These are phyloP conservation scores for Triticum urartu DNA, from an alignment of 176 grass and related monocot species.

Conservation along the genomic window DNA sequence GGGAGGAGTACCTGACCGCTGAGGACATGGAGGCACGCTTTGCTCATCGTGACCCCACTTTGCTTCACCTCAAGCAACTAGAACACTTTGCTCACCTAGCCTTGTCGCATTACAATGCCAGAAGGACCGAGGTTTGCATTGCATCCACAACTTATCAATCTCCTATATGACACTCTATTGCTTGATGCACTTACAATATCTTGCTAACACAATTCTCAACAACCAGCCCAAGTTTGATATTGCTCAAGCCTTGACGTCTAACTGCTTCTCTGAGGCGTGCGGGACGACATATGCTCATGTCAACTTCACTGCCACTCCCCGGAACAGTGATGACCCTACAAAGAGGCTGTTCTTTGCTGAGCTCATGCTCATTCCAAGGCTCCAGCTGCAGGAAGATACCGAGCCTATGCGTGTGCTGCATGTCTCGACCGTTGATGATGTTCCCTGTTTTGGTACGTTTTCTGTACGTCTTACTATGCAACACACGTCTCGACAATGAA, in stretches of 20 bases:
- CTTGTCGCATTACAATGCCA: not conserved
- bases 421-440: not conserved
- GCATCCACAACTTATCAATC: not conserved
- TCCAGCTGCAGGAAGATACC: not conserved
- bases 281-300: not conserved
- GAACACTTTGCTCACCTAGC: not conserved
- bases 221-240: not conserved
- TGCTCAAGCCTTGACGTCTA: not conserved
- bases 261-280: not conserved
- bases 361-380: not conserved
- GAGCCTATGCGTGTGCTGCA: slow-evolving; percentile 19
- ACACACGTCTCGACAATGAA: no score
- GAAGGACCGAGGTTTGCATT: not conserved
- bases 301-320: not conserved
- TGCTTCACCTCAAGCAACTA: not conserved
- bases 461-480: not conserved
- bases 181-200: not conserved
- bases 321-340: not conserved
- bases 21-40: slow-evolving; percentile 2
- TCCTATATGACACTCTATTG: not conserved
- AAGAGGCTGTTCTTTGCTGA: slow-evolving; percentile 9
- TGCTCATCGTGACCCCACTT: not conserved
- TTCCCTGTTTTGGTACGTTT: not conserved
- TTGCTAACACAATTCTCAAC: not conserved
- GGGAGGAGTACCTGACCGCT: not conserved